phyloP scores from a whole-genome alignment of 257 asterid species.

The Salvia miltiorrhiza region DNA sequence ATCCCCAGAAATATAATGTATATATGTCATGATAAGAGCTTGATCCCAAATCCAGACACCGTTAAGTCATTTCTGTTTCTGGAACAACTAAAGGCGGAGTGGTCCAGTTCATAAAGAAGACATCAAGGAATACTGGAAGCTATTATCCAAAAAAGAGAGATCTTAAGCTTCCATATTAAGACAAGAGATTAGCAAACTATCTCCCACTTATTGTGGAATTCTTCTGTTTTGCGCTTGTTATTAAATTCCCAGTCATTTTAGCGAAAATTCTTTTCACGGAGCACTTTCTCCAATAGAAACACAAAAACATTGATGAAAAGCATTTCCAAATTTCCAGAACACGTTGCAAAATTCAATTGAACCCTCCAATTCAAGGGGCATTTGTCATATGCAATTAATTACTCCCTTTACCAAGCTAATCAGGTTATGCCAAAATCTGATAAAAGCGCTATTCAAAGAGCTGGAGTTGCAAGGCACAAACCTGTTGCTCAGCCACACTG shows the following conservation, averaged over 20 bases:
- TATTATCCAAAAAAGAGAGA: background rate
- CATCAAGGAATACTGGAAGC: background rate
- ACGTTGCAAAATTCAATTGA: constrained; percentile 10
- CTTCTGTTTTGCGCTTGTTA: background rate
- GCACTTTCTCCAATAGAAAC: background rate
- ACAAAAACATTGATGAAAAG: background rate
- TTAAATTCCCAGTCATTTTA: background rate
- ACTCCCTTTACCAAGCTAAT: background rate
- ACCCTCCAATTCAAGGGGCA: constrained; percentile 2
- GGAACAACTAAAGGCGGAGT: background rate
- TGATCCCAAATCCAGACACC: background rate
- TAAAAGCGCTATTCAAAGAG: constrained; percentile 12
- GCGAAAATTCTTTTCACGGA: background rate
- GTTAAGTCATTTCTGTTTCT: background rate
- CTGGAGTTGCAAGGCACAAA: constrained; percentile 30
- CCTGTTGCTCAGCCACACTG: constrained; percentile 97
- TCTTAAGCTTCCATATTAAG: background rate
- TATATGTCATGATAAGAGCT: background rate
- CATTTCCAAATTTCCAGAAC: constrained; percentile 12
- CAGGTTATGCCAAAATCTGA: background rate
- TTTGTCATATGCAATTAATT: background rate
- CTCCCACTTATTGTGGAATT: background rate
- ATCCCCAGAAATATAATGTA: background rate
- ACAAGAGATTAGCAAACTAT: background rate
- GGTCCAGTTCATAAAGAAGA: background rate